A percentile compares a stretch with the other conserved stretches of the same genome.
phyloP scores from a whole-genome alignment of 2,329 filamentous ascomycete genomes.

The Colletotrichum tanaceti region DNA sequence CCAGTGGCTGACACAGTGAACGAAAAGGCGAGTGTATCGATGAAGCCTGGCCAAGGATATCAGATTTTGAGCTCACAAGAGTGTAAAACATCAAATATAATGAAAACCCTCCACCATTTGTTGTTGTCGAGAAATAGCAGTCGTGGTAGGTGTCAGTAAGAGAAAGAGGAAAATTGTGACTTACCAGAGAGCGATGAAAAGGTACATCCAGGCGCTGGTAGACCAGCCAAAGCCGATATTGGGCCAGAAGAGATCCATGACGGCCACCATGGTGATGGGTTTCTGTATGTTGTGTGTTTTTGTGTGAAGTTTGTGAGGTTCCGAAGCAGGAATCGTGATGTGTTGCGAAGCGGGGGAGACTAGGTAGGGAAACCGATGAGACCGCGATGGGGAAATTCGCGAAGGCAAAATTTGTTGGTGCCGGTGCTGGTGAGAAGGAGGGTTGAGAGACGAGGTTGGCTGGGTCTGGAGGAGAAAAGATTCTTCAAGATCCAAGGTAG shows the following conservation, averaged over 20 bases:
- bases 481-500: background rate
- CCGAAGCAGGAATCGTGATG: background rate
- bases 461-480: background rate
- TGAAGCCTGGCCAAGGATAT: conserved; percentile 71
- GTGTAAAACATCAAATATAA: background rate
- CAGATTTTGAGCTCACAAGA: conserved; percentile 35
- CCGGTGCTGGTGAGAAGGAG: background rate
- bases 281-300: background rate
- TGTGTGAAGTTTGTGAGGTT: background rate
- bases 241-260: conserved; percentile 39
- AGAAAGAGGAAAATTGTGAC: conserved; percentile 40
- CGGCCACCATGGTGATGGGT: conserved; percentile 22
- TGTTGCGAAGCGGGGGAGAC: background rate
- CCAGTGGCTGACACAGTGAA: conserved; percentile 89
- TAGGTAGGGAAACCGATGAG: background rate
- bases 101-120: too few relatives aligned
- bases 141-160: background rate
- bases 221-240: conserved; percentile 39
- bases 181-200: conserved; percentile 57
- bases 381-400: background rate
- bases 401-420: background rate
- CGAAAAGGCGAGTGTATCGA: conserved; percentile 85
- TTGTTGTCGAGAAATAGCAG: background rate
- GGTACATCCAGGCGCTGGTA: conserved; percentile 39
- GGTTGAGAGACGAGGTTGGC: background rate